Conservation (phyloP, 2,329 filamentous ascomycete species). For the Mycogone perniciosa region DNA sequence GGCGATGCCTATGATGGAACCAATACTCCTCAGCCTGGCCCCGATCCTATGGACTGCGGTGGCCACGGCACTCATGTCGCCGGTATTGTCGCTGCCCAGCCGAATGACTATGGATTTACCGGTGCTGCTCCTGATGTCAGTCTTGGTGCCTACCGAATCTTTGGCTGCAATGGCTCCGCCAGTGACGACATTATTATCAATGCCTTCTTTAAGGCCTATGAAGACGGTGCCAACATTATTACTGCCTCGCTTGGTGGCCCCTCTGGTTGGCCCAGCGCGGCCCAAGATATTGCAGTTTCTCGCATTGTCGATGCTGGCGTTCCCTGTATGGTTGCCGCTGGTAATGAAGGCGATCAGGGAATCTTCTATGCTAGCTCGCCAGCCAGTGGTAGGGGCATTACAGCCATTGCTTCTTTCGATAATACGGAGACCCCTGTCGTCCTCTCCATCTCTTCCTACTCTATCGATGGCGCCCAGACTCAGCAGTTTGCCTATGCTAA, state of each 20-base stretch:
- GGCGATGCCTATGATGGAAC: conserved; percentile 29
- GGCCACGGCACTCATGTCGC: conserved; percentile 41
- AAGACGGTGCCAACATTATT: conserved; percentile 33
- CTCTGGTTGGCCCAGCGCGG: conserved; percentile 23
- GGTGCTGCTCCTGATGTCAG: conserved; percentile 34
- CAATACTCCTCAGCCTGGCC: conserved; percentile 28
- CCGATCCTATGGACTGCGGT: conserved; percentile 31
- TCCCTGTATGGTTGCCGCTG: conserved; percentile 34
- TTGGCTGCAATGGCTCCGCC: conserved; percentile 26
- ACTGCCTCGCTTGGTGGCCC: conserved; percentile 28
- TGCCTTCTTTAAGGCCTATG: conserved; percentile 33
- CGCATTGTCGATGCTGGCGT: conserved; percentile 38
- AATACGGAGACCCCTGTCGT: conserved; percentile 29
- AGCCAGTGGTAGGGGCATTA: conserved; percentile 34
- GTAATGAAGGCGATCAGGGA: conserved; percentile 37
- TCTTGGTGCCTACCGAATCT: conserved; percentile 33
- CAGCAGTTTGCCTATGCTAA: conserved; percentile 36
- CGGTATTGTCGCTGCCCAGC: conserved; percentile 38
- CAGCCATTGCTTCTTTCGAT: conserved; percentile 38
- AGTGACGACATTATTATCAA: conserved; percentile 32
- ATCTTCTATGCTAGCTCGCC: conserved; percentile 34
- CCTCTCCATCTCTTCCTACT: too few species aligned
- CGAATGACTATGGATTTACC: conserved; percentile 29
- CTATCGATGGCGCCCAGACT: too few species aligned
- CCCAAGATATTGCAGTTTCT: conserved; percentile 30